Conservation (phyloP, 495 filamentous ascomycete species). For the Aspergillus egyptiacus region DNA sequence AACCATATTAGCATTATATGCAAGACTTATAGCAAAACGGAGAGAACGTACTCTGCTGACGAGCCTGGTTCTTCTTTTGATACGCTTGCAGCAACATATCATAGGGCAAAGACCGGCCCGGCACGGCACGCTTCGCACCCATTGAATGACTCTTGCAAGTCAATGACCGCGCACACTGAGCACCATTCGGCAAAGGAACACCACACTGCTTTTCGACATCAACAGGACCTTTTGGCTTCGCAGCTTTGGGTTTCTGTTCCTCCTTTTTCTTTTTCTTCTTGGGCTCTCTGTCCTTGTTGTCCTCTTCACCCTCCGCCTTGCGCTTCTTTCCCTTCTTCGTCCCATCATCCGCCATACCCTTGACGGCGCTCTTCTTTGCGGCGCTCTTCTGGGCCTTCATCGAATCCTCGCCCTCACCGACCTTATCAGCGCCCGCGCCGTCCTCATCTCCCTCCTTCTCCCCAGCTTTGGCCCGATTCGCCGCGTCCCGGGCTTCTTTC, state of each 20-base stretch:
- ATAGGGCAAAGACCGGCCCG: constrained; percentile 86
- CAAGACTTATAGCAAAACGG: neutral
- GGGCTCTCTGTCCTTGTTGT: constrained; percentile 56
- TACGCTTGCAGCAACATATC: constrained; percentile 90
- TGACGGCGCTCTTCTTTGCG: constrained; percentile 64
- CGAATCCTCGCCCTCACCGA: constrained; percentile 31
- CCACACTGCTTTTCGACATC: constrained; percentile 98
- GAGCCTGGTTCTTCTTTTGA: constrained; percentile 98
- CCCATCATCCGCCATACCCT: constrained; percentile 53
- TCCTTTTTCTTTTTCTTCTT: constrained; percentile 97
- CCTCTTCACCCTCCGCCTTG: constrained; percentile 75
- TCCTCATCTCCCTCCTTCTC: constrained; percentile 60
- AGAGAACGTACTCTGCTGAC: constrained; percentile 72
- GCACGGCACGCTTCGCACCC: constrained; percentile 89
- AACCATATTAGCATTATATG: constrained; percentile 7
- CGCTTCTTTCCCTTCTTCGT: constrained; percentile 84
- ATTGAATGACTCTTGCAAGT: constrained; percentile 97
- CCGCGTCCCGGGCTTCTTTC: constrained; percentile 64
- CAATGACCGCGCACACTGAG: constrained; percentile 81
- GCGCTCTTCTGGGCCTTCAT: constrained; percentile 51
- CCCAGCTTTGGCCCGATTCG: constrained; percentile 50
- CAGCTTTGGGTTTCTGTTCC: constrained; percentile 72
- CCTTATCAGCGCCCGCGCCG: constrained; percentile 30
- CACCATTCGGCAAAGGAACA: constrained; percentile 76
- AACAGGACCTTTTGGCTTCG: constrained; percentile 90